phyloP scores from a whole-genome alignment of 2,329 filamentous ascomycete genomes.

The Nemania diffusa region DNA sequence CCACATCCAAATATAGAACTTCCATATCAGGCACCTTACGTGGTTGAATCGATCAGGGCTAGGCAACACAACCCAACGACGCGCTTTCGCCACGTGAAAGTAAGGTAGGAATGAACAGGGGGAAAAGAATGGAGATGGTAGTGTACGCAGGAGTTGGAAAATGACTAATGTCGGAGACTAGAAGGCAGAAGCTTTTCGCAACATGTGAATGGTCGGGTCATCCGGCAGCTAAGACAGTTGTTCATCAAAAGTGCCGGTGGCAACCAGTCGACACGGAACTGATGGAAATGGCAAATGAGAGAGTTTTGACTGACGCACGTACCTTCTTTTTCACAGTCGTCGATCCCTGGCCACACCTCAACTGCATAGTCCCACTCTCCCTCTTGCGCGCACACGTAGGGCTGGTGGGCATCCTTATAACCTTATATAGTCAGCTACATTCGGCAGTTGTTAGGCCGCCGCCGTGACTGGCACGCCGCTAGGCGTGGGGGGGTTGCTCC shows the following conservation, averaged over 20 bases:
- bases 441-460: constrained; percentile 21
- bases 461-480: constrained; percentile 24
- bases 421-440: constrained; percentile 36
- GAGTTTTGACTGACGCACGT: constrained; percentile 28
- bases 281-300: not conserved
- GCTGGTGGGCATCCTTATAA: not conserved
- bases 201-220: constrained; percentile 5
- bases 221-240: not conserved
- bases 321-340: constrained; percentile 34
- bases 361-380: constrained; percentile 44
- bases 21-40: not conserved
- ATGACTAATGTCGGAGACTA: constrained; percentile 11
- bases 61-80: constrained; percentile 27
- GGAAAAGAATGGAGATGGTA: not conserved
- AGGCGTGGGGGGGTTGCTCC: constrained; percentile 4
- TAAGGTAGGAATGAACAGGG: not conserved
- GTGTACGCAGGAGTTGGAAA: not conserved
- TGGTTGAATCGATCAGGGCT: not conserved
- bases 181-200: constrained; percentile 21
- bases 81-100: constrained; percentile 30
- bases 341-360: constrained; percentile 42
- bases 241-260: not conserved
- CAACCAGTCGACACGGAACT: not conserved
- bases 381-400: not conserved
- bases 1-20: constrained; percentile 35